Evolutionary conservation across 1,284 basidiomycete species (phyloP).

Genomic region (Phellinidium pouzarii): DNA sequence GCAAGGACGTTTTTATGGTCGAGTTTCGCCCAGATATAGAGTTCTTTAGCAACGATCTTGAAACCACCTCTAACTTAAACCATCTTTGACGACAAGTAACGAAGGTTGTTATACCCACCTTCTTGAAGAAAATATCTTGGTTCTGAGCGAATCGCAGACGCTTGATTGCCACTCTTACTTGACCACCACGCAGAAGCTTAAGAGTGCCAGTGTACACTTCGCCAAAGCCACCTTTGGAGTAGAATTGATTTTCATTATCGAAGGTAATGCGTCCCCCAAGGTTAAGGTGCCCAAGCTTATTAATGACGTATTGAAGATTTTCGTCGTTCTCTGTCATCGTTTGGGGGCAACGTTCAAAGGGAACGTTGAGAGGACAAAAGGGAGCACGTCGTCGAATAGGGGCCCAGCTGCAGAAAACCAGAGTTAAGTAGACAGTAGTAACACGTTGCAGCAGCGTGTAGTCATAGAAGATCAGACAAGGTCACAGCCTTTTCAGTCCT

Average conservation of each 20-base stretch:
- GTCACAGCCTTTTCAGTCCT: no score
- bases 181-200: neutral
- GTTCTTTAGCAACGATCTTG: slow-evolving; percentile 4
- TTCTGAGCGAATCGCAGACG: neutral
- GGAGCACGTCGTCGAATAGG: no score
- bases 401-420: no score
- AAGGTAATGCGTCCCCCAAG: neutral
- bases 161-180: slow-evolving; percentile 8
- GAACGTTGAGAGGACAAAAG: no score
- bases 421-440: no score
- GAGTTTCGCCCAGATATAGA: slow-evolving; percentile 4
- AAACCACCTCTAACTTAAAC: neutral
- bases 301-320: no score
- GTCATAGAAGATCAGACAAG: no score
- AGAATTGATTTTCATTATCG: neutral
- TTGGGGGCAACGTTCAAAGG: no score
- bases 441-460: no score
- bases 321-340: no score
- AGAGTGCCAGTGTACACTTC: neutral
- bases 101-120: neutral
- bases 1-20: slow-evolving; percentile 1
- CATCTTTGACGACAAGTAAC: neutral
- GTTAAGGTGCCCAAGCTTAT: neutral
- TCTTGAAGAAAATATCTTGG: neutral
- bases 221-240: neutral